Conservation (phyloP, 129 eudicot species). For the Helianthus tuberosus region DNA sequence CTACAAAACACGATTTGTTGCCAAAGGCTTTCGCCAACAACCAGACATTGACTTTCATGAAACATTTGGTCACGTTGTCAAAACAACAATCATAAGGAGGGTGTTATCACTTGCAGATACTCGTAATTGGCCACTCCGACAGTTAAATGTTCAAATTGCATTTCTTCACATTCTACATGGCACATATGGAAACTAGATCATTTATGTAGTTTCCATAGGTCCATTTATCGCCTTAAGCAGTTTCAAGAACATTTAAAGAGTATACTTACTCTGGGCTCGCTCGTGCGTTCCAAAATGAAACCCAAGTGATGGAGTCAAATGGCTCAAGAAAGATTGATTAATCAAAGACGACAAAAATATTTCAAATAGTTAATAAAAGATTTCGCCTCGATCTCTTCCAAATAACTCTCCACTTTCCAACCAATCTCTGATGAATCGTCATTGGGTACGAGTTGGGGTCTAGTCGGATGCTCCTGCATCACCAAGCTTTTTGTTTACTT, state of each 20-base stretch:
- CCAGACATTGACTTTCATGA: too few relatives aligned
- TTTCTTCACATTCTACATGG: neutral
- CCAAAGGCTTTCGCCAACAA: too few relatives aligned
- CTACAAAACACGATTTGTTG: too few relatives aligned
- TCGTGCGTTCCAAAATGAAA: neutral
- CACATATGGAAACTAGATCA: neutral
- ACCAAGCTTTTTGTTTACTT: neutral
- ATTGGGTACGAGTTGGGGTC: too few relatives aligned
- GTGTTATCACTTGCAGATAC: neutral
- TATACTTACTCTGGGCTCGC: neutral
- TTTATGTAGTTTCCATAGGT: neutral
- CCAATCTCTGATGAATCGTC: too few relatives aligned
- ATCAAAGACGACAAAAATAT: too few relatives aligned
- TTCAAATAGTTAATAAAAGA: too few relatives aligned
- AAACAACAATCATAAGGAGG: neutral
- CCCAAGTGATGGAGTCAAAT: neutral
- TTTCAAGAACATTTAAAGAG: neutral
- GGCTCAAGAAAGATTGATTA: too few relatives aligned
- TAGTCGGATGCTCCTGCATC: too few relatives aligned
- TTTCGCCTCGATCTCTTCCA: too few relatives aligned
- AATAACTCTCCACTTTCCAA: too few relatives aligned
- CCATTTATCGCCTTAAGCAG: neutral
- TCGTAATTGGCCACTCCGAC: neutral
- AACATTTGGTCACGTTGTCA: too few relatives aligned
- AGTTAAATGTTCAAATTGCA: neutral